Conservation (phyloP, 1,284 basidiomycete species). For the Puccinia hordei region DNA sequence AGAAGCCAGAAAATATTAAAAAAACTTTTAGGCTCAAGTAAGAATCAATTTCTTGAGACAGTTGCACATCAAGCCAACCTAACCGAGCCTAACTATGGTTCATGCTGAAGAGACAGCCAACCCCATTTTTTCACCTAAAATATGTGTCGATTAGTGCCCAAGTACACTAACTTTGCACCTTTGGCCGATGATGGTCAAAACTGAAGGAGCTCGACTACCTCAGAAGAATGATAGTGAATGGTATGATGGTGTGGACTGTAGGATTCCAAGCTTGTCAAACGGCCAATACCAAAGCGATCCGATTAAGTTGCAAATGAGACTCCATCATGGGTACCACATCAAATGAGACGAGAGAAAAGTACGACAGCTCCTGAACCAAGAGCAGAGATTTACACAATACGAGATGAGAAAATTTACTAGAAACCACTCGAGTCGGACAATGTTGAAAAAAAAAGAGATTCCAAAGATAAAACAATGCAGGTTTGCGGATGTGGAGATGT, state of each 20-base stretch:
- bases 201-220: background rate
- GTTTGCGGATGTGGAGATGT: background rate
- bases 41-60: too few species aligned
- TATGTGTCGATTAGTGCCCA: too few species aligned
- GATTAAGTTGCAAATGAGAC: background rate
- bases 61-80: too few species aligned
- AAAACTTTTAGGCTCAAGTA: too few species aligned
- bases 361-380: background rate
- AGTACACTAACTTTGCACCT: too few species aligned
- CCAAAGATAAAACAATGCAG: background rate
- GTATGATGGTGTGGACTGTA: too few species aligned
- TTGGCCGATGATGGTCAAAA: too few species aligned
- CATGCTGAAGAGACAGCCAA: too few species aligned
- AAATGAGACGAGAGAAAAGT: background rate
- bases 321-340: background rate
- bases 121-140: too few species aligned
- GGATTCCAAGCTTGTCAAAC: background rate
- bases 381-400: background rate
- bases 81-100: too few species aligned
- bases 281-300: background rate
- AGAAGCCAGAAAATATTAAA: too few species aligned
- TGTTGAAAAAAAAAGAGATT: background rate
- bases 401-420: background rate
- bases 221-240: too few species aligned
- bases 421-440: background rate